Conservation (phyloP, 2,329 filamentous ascomycete species). For the Colletotrichum falcatum region DNA sequence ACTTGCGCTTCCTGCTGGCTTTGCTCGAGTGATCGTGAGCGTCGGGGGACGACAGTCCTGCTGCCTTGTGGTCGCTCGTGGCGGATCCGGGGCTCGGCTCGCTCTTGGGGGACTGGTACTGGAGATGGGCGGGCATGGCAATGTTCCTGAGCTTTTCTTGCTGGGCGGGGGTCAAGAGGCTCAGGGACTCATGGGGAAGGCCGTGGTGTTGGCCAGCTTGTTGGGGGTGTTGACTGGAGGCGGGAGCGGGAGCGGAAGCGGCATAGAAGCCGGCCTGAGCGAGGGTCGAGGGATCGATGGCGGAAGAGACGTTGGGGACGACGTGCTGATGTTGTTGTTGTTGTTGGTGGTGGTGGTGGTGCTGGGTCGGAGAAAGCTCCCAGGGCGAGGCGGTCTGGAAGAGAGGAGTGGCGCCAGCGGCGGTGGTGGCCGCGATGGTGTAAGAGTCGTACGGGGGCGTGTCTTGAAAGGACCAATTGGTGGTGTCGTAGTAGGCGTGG, state of each 20-base stretch:
- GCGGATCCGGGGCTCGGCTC: slow-evolving; percentile 69
- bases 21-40: slow-evolving; percentile 54
- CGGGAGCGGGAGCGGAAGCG: slow-evolving; percentile 45
- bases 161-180: slow-evolving; percentile 65
- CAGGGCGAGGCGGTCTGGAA: slow-evolving; percentile 51
- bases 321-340: slow-evolving; percentile 43
- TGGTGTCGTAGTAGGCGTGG: slow-evolving; percentile 50
- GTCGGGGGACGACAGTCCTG: slow-evolving; percentile 71
- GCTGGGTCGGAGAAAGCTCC: slow-evolving; percentile 51
- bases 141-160: slow-evolving; percentile 72
- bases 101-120: slow-evolving; percentile 70
- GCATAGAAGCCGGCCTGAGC: slow-evolving; percentile 53
- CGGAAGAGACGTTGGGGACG: slow-evolving; percentile 48
- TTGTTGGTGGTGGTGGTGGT: too few relatives aligned
- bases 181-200: slow-evolving; percentile 41
- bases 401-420: slow-evolving; percentile 48
- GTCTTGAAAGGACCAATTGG: slow-evolving; percentile 63
- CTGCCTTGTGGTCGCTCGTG: slow-evolving; percentile 59
- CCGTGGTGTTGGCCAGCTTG: slow-evolving; percentile 39
- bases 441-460: slow-evolving; percentile 61
- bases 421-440: slow-evolving; percentile 51
- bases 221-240: slow-evolving; percentile 45
- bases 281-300: slow-evolving; percentile 50
- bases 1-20: slow-evolving; percentile 75
- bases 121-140: slow-evolving; percentile 72